These are phyloP conservation scores for Acacia crassicarpa DNA, from an alignment of 306 rosid species.

Conservation along the genomic window DNA sequence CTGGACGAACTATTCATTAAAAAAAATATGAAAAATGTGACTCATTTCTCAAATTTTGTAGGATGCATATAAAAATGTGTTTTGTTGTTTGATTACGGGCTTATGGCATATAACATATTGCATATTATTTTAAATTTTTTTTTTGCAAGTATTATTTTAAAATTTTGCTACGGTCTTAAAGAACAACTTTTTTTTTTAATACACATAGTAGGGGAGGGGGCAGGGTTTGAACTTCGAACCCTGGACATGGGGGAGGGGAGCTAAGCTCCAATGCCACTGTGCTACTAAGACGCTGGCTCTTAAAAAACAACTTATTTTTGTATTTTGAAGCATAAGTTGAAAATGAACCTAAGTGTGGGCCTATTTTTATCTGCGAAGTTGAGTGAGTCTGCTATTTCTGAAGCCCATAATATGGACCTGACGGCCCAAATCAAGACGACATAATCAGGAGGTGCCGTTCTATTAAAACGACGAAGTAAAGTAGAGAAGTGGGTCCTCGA, in stretches of 20 bases:
- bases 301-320: no score
- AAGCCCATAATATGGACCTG: neutral
- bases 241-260: no score
- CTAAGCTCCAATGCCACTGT: no score
- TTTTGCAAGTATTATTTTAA: no score
- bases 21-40: no score
- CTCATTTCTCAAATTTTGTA: no score
- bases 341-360: neutral
- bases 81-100: neutral
- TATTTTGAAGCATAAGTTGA: neutral
- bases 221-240: no score
- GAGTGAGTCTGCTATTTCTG: neutral
- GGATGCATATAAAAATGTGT: neutral
- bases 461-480: neutral
- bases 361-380: neutral
- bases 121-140: no score
- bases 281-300: no score
- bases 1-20: neutral
- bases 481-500: neutral
- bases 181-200: no score
- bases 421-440: neutral
- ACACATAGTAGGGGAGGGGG: no score
- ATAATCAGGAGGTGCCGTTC: neutral
- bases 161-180: no score
- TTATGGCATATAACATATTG: neutral